A percentile compares a stretch with the other conserved stretches of the same genome.
Conservation (phyloP, 2,329 filamentous ascomycete species). For the Clonostachys chloroleuca region DNA sequence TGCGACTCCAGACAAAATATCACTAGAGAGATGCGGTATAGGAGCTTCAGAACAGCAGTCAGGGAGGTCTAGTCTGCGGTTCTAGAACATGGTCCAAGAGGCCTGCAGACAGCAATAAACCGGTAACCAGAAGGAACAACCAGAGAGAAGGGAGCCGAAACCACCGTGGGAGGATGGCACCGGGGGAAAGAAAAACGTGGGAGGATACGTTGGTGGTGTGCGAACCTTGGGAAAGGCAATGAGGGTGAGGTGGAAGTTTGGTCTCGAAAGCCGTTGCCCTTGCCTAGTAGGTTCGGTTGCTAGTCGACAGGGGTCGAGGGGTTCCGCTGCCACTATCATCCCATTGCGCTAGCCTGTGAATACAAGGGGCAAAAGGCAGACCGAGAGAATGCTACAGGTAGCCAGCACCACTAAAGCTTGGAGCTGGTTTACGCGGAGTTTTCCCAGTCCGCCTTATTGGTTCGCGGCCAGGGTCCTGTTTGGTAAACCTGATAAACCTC, state of each 20-base stretch:
- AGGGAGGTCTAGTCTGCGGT: slow-evolving; percentile 11
- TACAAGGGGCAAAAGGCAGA: too few relatives aligned
- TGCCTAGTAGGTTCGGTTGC: background rate
- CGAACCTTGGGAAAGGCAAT: slow-evolving; percentile 7
- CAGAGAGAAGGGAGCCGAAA: slow-evolving; percentile 19
- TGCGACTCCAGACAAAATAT: background rate
- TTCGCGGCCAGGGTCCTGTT: too few relatives aligned
- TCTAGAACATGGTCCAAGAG: slow-evolving; percentile 32
- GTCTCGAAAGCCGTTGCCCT: slow-evolving; percentile 5
- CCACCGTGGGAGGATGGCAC: slow-evolving; percentile 7
- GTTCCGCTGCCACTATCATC: too few relatives aligned
- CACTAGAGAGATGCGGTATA: background rate
- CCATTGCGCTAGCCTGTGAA: too few relatives aligned
- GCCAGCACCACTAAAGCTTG: too few relatives aligned
- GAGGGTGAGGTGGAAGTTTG: slow-evolving; percentile 37
- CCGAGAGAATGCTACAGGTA: too few relatives aligned
- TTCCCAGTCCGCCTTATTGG: too few relatives aligned
- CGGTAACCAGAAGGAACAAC: slow-evolving; percentile 32
- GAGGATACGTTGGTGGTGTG: slow-evolving; percentile 12
- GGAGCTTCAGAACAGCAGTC: background rate
- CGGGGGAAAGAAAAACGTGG: slow-evolving; percentile 19
- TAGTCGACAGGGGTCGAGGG: too few relatives aligned
- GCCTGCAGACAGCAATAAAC: slow-evolving; percentile 23
- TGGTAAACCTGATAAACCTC: too few relatives aligned
- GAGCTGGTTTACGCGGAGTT: too few relatives aligned